Percentiles rank a stretch among this genome's conserved stretches.
Conservation (phyloP, 2,329 filamentous ascomycete genomes). For the Coniochaeta ligniaria region DNA sequence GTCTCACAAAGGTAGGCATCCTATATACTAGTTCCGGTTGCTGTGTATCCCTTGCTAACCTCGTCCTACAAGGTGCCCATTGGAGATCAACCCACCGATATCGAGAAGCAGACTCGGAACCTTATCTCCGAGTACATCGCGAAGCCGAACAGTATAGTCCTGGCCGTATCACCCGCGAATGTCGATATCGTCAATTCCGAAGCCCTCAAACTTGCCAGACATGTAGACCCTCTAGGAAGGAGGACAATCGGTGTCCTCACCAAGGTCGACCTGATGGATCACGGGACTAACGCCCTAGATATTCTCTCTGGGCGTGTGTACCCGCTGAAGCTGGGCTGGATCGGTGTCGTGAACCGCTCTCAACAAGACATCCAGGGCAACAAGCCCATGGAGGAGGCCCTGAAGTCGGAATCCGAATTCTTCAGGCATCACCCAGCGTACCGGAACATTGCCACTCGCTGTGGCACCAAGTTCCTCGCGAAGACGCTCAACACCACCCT, state of each 20-base stretch:
- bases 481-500: slow-evolving; percentile 92
- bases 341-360: slow-evolving; percentile 94
- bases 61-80: slow-evolving; percentile 66
- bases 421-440: slow-evolving; percentile 97
- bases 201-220: slow-evolving; percentile 88
- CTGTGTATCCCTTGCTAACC: slow-evolving; percentile 1
- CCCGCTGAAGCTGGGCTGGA: slow-evolving; percentile 93
- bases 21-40: slow-evolving; percentile 1
- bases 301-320: slow-evolving; percentile 97
- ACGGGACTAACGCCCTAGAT: slow-evolving; percentile 94
- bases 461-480: slow-evolving; percentile 88
- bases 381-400: slow-evolving; percentile 87
- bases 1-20: slow-evolving; percentile 74
- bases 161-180: slow-evolving; percentile 94
- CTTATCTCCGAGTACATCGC: slow-evolving; percentile 97
- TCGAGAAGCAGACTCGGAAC: slow-evolving; percentile 96
- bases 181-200: slow-evolving; percentile 98
- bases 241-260: slow-evolving; percentile 95
- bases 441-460: slow-evolving; percentile 87
- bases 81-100: slow-evolving; percentile 93
- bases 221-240: slow-evolving; percentile 91
- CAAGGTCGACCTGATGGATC: slow-evolving; percentile 97
- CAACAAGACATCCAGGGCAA: slow-evolving; percentile 97
- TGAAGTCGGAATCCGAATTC: slow-evolving; percentile 86
- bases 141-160: slow-evolving; percentile 96